Evolutionary conservation across 768 basidiomycete genomes (phyloP), one percentile per base, ranked within the genome.

Genomic region (Russula lepida): DNA sequence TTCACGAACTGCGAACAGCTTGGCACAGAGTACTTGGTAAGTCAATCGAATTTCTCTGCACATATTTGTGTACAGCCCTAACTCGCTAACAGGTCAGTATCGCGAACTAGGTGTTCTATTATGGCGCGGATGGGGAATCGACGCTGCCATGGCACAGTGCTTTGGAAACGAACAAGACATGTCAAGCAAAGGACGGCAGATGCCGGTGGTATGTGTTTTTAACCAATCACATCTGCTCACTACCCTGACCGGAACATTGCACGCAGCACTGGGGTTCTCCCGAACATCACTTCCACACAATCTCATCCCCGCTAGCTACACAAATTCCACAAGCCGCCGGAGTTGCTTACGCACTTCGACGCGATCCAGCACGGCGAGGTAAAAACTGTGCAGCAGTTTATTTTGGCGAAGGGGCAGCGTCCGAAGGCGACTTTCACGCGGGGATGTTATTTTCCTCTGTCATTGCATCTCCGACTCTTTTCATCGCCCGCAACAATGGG

Each of bases 291-390:
- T 95, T 95, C 71, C 90, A 94, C 73, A 92, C 90, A 21, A 97
- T 97, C 62, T 97, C 95, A 3, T 94, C 91, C 6, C 89, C 94
- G 1, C 79, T 98, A 28, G 92, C 89, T 11, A 98, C 95, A 1
- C 94, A 98, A 73, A 91, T 97, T 66, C 93, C 92, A 7, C 92
- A 95, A 72, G 95, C 92, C 25, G 93, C 94, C 0, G 95, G 94
- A 17, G 92, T 95, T 6, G 94, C 82, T 0, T 95, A 90, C 69
- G 92, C 95, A 0, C 78, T 98, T 58, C 86, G 86, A 67, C 85
- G 93, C 4, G 85, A 88, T 47, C 86, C 86, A 0, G 74, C 72
- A 50, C 83, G 87, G 37, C 79, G 84, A 32, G 79, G 79, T 49
- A 84, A 81, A 55, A 86, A 85, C 58, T 85, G 93, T 52, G 92